These are phyloP conservation scores for Hanseniaspora guilliermondii DNA, from an alignment of 805 yeast species.

Conservation along the genomic window DNA sequence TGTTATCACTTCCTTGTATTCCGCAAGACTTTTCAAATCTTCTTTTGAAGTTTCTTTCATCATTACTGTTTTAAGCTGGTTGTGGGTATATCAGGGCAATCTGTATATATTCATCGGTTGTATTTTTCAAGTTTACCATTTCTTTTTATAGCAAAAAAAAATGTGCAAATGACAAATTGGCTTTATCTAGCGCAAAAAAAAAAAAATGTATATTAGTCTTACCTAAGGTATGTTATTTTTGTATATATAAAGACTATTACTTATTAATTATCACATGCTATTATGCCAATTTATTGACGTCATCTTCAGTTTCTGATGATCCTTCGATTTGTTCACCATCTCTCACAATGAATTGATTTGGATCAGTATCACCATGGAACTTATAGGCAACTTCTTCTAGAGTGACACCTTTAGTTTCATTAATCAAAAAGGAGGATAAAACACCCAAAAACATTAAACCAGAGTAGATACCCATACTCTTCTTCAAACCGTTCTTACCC, in stretches of 20 bases:
- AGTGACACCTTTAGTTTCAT: slow-evolving; percentile 87
- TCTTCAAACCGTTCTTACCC: slow-evolving; percentile 36
- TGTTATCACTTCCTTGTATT: neutral
- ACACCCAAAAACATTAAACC: slow-evolving; percentile 79
- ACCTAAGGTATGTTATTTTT: too few species aligned
- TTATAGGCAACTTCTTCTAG: slow-evolving; percentile 72
- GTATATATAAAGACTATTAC: neutral
- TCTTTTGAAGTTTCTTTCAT: neutral
- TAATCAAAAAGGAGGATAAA: slow-evolving; percentile 51
- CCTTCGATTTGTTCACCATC: slow-evolving; percentile 7
- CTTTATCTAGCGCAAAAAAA: neutral
- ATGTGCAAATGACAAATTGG: neutral
- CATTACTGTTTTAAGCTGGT: too few species aligned
- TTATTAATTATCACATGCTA: neutral
- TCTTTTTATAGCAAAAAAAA: neutral
- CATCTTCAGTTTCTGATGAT: slow-evolving; percentile 14
- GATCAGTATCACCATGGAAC: slow-evolving; percentile 67
- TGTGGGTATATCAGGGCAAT: too few species aligned
- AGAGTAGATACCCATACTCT: slow-evolving; percentile 84
- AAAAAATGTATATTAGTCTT: neutral
- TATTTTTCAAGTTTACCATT: too few species aligned
- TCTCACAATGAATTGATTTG: slow-evolving; percentile 17
- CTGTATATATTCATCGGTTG: neutral
- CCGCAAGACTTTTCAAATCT: neutral
- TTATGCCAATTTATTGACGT: slow-evolving; percentile 10